Evolutionary conservation across 1,284 basidiomycete genomes (phyloP).

Genomic region (Tilletia indica): DNA sequence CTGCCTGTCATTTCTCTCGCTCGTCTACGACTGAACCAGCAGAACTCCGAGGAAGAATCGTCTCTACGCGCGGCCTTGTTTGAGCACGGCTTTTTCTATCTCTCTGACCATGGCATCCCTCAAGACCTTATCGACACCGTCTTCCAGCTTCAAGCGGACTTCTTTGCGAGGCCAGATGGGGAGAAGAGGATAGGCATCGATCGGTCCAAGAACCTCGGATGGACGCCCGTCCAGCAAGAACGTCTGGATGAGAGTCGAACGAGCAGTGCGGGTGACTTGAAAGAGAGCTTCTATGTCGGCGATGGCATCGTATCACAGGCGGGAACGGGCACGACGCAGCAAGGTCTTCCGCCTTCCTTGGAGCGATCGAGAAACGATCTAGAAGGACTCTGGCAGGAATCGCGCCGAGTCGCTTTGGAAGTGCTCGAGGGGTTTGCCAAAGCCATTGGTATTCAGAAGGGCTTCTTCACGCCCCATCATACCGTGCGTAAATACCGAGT

Average conservation of each 20-base stretch:
- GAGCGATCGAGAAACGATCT: slow-evolving; percentile 22
- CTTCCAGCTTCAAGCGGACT: slow-evolving; percentile 29
- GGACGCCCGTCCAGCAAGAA: slow-evolving; percentile 25
- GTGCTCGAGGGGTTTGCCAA: slow-evolving; percentile 36
- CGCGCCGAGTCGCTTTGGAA: slow-evolving; percentile 30
- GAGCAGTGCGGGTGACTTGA: slow-evolving; percentile 37
- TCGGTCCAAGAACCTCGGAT: slow-evolving; percentile 33
- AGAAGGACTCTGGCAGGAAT: slow-evolving; percentile 31
- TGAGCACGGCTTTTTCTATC: slow-evolving; percentile 43
- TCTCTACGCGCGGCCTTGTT: slow-evolving; percentile 1
- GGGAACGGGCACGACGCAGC: slow-evolving; percentile 19
- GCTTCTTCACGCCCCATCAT: slow-evolving; percentile 25
- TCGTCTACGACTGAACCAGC: not conserved
- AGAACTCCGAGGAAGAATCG: not conserved
- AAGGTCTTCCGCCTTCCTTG: slow-evolving; percentile 28
- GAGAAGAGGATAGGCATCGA: slow-evolving; percentile 26
- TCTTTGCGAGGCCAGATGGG: slow-evolving; percentile 27
- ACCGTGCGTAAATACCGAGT: not conserved
- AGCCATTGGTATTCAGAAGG: slow-evolving; percentile 29
- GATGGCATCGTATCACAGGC: slow-evolving; percentile 13
- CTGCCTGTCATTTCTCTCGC: slow-evolving; percentile 19
- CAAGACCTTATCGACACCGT: slow-evolving; percentile 29
- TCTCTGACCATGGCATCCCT: slow-evolving; percentile 36
- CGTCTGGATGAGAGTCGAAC: slow-evolving; percentile 27
- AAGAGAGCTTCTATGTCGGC: slow-evolving; percentile 46